Conservation (phyloP, 2,329 filamentous ascomycete species). For the Penicillium polonicum region DNA sequence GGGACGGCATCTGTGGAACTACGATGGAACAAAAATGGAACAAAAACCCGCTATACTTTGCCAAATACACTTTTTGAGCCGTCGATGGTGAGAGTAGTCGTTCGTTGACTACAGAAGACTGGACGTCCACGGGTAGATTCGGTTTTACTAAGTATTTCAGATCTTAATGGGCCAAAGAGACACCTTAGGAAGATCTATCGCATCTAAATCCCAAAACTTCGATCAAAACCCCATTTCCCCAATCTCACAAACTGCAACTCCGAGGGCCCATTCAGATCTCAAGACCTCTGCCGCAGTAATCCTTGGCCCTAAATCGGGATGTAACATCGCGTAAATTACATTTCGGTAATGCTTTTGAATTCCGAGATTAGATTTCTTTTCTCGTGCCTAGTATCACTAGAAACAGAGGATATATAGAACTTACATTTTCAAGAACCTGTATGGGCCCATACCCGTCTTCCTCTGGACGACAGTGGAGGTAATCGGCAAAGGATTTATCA, state of each 20-base stretch:
- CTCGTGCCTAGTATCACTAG: not conserved
- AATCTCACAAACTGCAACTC: slow-evolving; percentile 3
- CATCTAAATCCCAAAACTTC: no score
- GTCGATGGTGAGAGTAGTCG: slow-evolving; percentile 1
- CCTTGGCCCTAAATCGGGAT: not conserved
- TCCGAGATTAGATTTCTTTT: not conserved
- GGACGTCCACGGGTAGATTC: not conserved
- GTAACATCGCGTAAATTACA: slow-evolving; percentile 9
- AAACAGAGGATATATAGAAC: not conserved
- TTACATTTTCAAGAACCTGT: slow-evolving; percentile 1
- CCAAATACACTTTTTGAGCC: no score
- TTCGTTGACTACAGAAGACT: not conserved
- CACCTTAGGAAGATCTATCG: not conserved
- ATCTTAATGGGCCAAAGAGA: not conserved
- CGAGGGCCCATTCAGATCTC: slow-evolving; percentile 7
- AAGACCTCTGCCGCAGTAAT: slow-evolving; percentile 8
- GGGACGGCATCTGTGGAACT: no score
- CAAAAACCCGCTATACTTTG: no score
- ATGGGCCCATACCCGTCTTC: slow-evolving; percentile 2
- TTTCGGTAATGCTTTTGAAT: slow-evolving; percentile 5
- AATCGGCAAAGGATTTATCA: not conserved
- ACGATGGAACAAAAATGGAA: no score
- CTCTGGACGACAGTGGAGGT: slow-evolving; percentile 1
- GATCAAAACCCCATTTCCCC: not conserved
- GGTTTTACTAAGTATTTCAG: not conserved